Evolutionary conservation across 805 yeast genomes (phyloP), one percentile per base, ranked within the genome.

Genomic region (Candida manassasensis): DNA sequence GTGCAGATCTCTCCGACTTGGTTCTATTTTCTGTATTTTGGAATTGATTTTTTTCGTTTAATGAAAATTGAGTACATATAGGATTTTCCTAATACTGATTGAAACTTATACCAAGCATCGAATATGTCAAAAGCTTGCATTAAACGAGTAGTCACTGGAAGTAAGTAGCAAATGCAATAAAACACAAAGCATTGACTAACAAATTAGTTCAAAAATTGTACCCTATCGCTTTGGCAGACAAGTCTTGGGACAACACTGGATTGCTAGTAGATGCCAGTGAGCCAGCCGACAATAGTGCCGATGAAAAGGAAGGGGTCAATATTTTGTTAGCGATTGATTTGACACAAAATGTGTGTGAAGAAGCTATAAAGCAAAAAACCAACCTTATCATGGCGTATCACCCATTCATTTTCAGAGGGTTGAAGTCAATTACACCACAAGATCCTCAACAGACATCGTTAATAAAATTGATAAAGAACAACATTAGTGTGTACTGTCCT

Each of bases 191-290:
- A 27, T 44, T 39, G 41, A 47, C 43, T 4, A 19, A 11, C 24
- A 29, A 12, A 2, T 11, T 27, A 66, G 79, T 90, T 40, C 85
- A 87, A 52, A 78, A 74, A 44, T 63, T 79, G n/a, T 93, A 84
- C 52, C 98, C 98, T 2, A 55, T 74, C 11, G 74, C 73, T 29
- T 72, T 84, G 40, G 97, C 97, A 0, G 97, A 90, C 49, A 67
- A 71, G 14, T 58, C 88, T 3, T 93, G 98, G 98, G 98, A 93
- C 53, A 93, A 93, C 57, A 89, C 96, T 0, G 98, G 98, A 1
- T 67, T 93, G 21, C 59, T 93, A 29, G 81, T 93, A 7, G 96
- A 89, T 50, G 62, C 90, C 22, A 60, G 77, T 8, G 43, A 55
- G 3, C 59, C 53, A 2, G 49, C 48, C 3, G 37, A 42, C 14